Percentiles rank a stretch among this genome's conserved stretches.
Conservation (phyloP, 2,329 filamentous ascomycete genomes). For the Verticillium isaacii region DNA sequence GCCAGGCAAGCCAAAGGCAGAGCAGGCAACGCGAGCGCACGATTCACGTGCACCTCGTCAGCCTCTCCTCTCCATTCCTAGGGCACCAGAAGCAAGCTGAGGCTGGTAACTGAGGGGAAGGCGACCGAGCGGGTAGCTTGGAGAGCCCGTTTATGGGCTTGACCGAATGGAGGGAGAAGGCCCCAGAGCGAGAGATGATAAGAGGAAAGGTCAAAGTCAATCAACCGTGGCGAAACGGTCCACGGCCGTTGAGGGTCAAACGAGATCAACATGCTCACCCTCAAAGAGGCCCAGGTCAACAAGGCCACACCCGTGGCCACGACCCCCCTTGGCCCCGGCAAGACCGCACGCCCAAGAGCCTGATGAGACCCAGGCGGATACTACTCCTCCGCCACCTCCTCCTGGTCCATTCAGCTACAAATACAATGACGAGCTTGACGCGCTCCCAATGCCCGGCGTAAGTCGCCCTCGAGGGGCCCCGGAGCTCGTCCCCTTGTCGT, state of each 20-base stretch:
- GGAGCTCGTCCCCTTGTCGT: neutral
- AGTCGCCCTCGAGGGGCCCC: neutral
- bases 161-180: neutral
- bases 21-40: neutral
- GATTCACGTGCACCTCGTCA: neutral
- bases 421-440: neutral
- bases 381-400: neutral
- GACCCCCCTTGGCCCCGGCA: too few species aligned
- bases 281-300: neutral
- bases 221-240: too few species aligned
- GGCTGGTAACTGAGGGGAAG: neutral
- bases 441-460: neutral
- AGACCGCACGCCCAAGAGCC: neutral
- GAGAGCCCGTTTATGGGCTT: neutral
- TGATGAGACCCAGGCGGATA: neutral
- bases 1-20: neutral
- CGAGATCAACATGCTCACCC: neutral
- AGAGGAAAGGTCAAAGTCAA: neutral
- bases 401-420: neutral
- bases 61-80: neutral
- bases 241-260: too few species aligned
- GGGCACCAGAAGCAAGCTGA: neutral
- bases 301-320: neutral
- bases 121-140: neutral
- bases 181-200: neutral